These are phyloP conservation scores for Rutstroemia sydowiana DNA, from an alignment of 2,329 filamentous ascomycete genomes.

Conservation along the genomic window DNA sequence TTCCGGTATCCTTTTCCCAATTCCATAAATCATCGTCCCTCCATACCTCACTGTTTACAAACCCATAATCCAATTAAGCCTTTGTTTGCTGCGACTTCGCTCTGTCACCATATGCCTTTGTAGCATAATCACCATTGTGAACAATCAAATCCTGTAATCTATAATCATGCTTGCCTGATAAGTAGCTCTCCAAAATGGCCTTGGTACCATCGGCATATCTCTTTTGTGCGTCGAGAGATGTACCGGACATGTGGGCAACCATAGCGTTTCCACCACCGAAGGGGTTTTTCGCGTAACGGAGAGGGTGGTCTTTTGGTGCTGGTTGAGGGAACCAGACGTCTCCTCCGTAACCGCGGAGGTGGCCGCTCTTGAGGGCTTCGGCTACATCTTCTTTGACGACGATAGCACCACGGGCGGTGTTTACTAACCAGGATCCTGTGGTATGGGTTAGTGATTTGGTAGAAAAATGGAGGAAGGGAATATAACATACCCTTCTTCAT, in stretches of 20 bases:
- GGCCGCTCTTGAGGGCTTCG: constrained; percentile 81
- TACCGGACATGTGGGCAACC: constrained; percentile 98
- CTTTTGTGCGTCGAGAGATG: constrained; percentile 95
- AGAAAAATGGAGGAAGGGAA: constrained; percentile 67
- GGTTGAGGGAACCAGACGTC: constrained; percentile 94
- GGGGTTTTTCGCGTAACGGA: constrained; percentile 88
- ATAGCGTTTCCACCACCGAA: constrained; percentile 97
- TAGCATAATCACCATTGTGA: constrained; percentile 83
- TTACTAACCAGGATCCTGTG: constrained; percentile 85
- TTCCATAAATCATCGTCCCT: too few species aligned
- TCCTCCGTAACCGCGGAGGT: constrained; percentile 82
- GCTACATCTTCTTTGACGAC: constrained; percentile 99
- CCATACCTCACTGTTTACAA: background rate
- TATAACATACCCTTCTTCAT: constrained; percentile 94
- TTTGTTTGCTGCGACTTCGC: too few species aligned
- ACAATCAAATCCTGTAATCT: constrained; percentile 86
- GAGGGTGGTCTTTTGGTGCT: constrained; percentile 83
- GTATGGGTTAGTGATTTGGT: background rate
- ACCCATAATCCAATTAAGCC: background rate
- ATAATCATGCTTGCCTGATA: constrained; percentile 83
- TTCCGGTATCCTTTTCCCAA: too few species aligned
- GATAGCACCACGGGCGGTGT: constrained; percentile 97
- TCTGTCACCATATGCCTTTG: constrained; percentile 49
- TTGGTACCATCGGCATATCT: constrained; percentile 84
- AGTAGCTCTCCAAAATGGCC: constrained; percentile 85